These are phyloP conservation scores for Leccinum fuscescens DNA, from an alignment of 1,284 basidiomycete species.

Conservation along the genomic window DNA sequence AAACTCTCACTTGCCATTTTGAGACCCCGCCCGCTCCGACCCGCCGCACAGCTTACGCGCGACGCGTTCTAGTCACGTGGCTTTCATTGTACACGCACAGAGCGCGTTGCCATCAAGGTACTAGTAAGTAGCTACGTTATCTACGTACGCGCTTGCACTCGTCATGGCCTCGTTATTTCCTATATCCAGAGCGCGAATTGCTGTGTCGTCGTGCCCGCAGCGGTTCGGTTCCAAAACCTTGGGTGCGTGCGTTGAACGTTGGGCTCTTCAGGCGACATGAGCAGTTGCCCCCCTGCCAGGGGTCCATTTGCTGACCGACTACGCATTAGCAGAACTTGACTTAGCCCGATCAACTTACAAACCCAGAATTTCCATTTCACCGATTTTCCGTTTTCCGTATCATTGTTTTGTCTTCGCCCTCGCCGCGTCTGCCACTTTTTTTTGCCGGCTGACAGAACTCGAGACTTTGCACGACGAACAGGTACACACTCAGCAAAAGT, in stretches of 20 bases:
- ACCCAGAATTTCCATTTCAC: slow-evolving; percentile 19
- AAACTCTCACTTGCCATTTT: slow-evolving; percentile 30
- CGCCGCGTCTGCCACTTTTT: not conserved
- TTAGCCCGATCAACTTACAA: slow-evolving; percentile 20
- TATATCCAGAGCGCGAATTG: not conserved
- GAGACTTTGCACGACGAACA: not conserved
- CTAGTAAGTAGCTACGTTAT: not conserved
- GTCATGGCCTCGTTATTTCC: not conserved
- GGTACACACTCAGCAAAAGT: not conserved
- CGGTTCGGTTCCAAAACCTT: slow-evolving; percentile 4
- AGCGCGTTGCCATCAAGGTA: not conserved
- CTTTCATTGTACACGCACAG: not conserved
- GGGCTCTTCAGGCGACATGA: slow-evolving; percentile 4
- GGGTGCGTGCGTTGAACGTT: not conserved
- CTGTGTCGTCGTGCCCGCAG: not conserved
- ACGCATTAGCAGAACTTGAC: not conserved
- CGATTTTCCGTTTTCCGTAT: slow-evolving; percentile 7
- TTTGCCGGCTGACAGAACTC: slow-evolving; percentile 5
- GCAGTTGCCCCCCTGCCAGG: slow-evolving; percentile 9
- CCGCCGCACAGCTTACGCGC: slow-evolving; percentile 19
- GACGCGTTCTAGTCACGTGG: slow-evolving; percentile 33
- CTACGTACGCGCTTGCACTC: not conserved
- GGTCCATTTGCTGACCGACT: slow-evolving; percentile 6
- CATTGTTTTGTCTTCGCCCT: not conserved
- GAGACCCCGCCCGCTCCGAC: slow-evolving; percentile 35